Evolutionary conservation across 129 eudicot species (phyloP), one percentile per base, ranked within the genome.

Genomic region (Lactuca sativa): DNA sequence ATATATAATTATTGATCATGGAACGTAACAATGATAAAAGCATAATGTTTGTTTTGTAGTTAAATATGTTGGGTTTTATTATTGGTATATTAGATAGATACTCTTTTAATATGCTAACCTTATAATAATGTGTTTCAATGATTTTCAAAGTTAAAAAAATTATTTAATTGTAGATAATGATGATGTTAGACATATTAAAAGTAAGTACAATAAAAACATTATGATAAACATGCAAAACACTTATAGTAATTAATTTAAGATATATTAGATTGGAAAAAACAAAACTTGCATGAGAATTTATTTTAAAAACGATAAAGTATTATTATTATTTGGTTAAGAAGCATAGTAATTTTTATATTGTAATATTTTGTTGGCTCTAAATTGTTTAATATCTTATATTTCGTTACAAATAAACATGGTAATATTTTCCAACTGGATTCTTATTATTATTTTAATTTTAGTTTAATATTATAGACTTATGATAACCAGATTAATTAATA

Each of bases 111-210:
- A 75, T 37, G 59, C 59, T 36, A 38, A 40, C 30, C 15, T 56
- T 37, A 61, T 68, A 69, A 69, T 69, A 60, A 18, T 16, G 69
- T 60, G 64, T 52, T 67, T 5, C 65, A 76, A 76, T 51, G 57
- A 76, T 52, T 68, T 51, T 60, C 37, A 60, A 37, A 68, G 37
- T 61, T 15, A 68, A 67, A 76, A 16, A 68, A 59, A 37, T 52
- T 49, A 6, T 38, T 61, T 76, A 53, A 67, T 36, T 14, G 38
- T 12, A 58, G 15, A 76, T 59, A 68, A 68, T 59, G 62, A 60
- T 51, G 12, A 51, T 75, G 38, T 74, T 38, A 30, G 25, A 30
- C 37, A 71, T 59, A 71, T 63, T 53, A 48, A 67, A 76, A 69
- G 55, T 60, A 59, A 76, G 64, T 61, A 41, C 70, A 68, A 68